A percentile compares a stretch with the other conserved stretches of the same genome.
phyloP scores from a whole-genome alignment of 2,329 filamentous ascomycete species.

The Botrytis fragariae region DNA sequence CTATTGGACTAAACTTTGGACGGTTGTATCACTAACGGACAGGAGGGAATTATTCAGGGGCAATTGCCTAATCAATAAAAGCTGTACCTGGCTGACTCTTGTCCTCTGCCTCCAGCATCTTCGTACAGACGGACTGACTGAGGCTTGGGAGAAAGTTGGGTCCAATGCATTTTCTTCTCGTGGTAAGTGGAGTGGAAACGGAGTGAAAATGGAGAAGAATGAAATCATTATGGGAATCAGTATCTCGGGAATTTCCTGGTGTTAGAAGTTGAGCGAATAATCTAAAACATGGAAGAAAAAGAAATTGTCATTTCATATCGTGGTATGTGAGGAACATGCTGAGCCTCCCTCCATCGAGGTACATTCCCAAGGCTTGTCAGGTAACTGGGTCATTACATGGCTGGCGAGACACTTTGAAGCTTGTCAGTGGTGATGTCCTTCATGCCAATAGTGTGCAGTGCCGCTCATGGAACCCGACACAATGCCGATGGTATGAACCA shows the following conservation, averaged over 20 bases:
- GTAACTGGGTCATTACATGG: too few species aligned
- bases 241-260: background rate
- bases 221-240: background rate
- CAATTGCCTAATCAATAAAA: slow-evolving; percentile 5
- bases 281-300: background rate
- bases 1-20: background rate
- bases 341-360: background rate
- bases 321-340: slow-evolving; percentile 4
- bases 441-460: background rate
- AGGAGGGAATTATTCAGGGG: background rate
- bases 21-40: background rate
- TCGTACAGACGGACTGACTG: background rate
- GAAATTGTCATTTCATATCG: background rate
- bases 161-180: background rate
- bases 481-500: background rate
- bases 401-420: background rate
- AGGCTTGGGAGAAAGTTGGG: background rate
- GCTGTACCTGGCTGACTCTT: background rate
- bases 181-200: background rate
- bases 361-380: background rate
- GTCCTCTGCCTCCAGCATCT: background rate
- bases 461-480: background rate
- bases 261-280: background rate
- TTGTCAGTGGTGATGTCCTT: background rate
- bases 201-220: background rate